Percentiles rank a stretch among this genome's conserved stretches.
Evolutionary conservation across 495 filamentous ascomycete genomes (phyloP).

Genomic region (Letharia columbiana): DNA sequence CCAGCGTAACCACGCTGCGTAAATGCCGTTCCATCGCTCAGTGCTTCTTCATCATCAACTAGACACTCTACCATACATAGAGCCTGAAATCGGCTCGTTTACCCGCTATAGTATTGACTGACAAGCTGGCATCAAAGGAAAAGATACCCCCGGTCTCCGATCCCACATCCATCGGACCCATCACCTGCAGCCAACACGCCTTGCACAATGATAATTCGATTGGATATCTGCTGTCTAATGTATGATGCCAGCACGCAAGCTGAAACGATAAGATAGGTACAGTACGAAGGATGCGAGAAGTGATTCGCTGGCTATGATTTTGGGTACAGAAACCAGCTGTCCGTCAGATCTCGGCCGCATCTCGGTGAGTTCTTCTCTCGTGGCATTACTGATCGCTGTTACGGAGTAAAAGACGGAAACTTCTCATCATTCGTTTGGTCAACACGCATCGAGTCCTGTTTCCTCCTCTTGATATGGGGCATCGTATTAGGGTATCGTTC

Average conservation of each 20-base stretch:
- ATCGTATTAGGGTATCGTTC: neutral
- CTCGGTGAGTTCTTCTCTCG: neutral
- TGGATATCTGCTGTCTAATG: neutral
- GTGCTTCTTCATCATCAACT: too few relatives aligned
- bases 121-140: too few relatives aligned
- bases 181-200: neutral
- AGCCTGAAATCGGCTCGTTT: too few relatives aligned
- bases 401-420: neutral
- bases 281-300: neutral
- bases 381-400: neutral
- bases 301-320: neutral
- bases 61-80: too few relatives aligned
- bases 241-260: neutral
- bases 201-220: neutral
- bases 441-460: neutral
- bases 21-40: too few relatives aligned
- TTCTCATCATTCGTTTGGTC: neutral
- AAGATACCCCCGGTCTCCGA: too few relatives aligned
- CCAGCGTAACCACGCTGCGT: too few relatives aligned
- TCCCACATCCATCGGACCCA: neutral
- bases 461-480: neutral
- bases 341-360: neutral
- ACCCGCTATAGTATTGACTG: too few relatives aligned
- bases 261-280: neutral
- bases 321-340: neutral